A percentile compares a stretch with the other conserved stretches of the same genome.
phyloP scores from a whole-genome alignment of 1,284 basidiomycete genomes.

The Fomitopsis schrenkii region DNA sequence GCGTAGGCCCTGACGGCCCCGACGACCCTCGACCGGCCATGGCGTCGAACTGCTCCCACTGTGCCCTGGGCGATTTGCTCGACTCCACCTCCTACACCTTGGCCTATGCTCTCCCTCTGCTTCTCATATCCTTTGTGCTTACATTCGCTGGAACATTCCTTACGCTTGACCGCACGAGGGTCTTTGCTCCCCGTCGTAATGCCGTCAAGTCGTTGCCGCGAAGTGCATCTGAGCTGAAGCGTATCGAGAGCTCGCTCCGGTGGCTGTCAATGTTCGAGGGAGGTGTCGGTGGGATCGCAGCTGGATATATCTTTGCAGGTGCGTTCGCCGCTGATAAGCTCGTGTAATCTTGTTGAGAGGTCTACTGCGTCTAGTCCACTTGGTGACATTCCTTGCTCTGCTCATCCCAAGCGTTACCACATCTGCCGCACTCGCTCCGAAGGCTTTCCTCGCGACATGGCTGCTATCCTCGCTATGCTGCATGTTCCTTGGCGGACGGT shows the following conservation, averaged over 20 bases:
- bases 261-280: conserved; percentile 44
- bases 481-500: conserved; percentile 46
- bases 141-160: conserved; percentile 64
- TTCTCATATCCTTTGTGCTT: conserved; percentile 47
- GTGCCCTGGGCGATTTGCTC: conserved; percentile 20
- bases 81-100: conserved; percentile 28
- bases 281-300: conserved; percentile 55
- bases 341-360: not conserved
- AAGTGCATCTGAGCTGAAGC: conserved; percentile 11
- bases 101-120: conserved; percentile 51
- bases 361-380: conserved; percentile 38
- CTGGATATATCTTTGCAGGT: conserved; percentile 61
- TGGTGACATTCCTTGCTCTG: conserved; percentile 55
- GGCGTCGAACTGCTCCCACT: conserved; percentile 14
- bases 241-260: conserved; percentile 23
- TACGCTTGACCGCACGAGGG: conserved; percentile 60
- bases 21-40: conserved; percentile 2
- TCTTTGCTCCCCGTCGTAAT: conserved; percentile 42
- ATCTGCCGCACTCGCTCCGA: conserved; percentile 38
- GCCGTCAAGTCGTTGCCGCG: not conserved
- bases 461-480: conserved; percentile 44
- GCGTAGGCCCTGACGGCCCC: too few species aligned
- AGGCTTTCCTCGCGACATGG: conserved; percentile 58
- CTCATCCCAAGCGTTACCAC: conserved; percentile 49
- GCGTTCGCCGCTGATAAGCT: conserved; percentile 17